Conservation (phyloP, 768 basidiomycete genomes). For the Clathrus columnatus region DNA sequence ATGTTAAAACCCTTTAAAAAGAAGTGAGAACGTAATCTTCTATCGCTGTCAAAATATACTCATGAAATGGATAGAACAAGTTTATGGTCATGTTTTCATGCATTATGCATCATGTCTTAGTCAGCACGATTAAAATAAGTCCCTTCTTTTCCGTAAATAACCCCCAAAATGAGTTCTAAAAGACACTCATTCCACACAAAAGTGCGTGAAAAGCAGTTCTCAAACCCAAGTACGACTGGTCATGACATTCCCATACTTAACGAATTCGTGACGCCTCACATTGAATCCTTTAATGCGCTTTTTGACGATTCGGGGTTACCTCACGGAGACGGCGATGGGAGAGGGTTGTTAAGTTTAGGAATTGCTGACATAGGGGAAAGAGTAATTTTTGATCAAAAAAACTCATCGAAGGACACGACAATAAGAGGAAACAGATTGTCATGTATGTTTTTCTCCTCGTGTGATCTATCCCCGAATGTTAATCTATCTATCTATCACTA, state of each 20-base stretch:
- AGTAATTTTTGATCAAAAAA: constrained; percentile 83
- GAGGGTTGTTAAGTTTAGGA: constrained; percentile 69
- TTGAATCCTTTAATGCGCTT: constrained; percentile 93
- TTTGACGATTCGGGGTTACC: constrained; percentile 88
- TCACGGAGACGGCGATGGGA: constrained; percentile 63
- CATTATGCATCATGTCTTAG: no score
- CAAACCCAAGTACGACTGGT: constrained; percentile 58
- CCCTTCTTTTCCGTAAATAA: background rate
- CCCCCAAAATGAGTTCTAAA: background rate
- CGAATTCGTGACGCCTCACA: constrained; percentile 87
- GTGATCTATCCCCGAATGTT: constrained; percentile 9
- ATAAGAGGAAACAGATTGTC: constrained; percentile 78
- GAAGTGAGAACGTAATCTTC: no score
- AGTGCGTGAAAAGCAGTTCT: constrained; percentile 67
- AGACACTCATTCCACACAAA: constrained; percentile 60
- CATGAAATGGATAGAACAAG: no score
- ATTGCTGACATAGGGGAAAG: constrained; percentile 82
- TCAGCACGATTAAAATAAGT: no score
- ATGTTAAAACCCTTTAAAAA: no score
- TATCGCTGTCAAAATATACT: no score
- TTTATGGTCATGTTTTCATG: no score
- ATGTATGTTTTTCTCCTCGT: constrained; percentile 33
- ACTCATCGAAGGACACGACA: constrained; percentile 42
- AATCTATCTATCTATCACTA: constrained; percentile 27
- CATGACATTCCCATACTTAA: constrained; percentile 76